phyloP scores from a whole-genome alignment of 176 grass and related monocot species.

The Triticum timopheevii region DNA sequence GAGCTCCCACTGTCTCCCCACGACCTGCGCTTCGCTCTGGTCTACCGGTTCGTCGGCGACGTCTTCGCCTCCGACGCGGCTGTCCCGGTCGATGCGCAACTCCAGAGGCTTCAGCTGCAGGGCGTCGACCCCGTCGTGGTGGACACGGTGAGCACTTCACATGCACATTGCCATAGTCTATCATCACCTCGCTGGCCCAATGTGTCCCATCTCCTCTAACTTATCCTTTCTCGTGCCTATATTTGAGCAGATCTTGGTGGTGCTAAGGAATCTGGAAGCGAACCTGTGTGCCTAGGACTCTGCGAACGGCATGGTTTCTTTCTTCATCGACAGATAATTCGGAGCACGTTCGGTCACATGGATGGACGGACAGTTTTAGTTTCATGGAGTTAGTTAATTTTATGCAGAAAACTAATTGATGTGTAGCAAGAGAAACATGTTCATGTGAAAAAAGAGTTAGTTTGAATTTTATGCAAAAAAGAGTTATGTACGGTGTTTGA shows the following conservation, averaged over 20 bases:
- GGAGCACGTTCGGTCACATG: background rate
- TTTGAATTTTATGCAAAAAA: no score
- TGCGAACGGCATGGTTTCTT: background rate
- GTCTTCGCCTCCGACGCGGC: background rate
- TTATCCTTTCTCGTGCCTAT: background rate
- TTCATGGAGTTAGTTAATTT: background rate
- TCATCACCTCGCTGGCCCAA: background rate
- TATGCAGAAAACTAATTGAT: background rate
- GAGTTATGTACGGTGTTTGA: no score
- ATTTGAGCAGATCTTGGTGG: background rate
- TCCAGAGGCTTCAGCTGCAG: background rate
- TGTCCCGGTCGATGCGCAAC: background rate
- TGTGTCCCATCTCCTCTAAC: background rate
- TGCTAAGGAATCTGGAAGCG: background rate
- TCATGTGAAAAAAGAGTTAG: background rate
- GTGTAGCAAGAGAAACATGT: background rate
- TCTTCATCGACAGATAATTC: background rate
- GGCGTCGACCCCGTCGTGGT: background rate
- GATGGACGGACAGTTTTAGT: background rate
- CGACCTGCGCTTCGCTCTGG: conserved; percentile 3
- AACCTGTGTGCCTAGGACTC: background rate
- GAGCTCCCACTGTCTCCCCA: background rate
- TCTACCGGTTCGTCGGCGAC: conserved; percentile 15
- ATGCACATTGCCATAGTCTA: background rate
- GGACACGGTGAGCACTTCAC: conserved; percentile 1